A percentile compares a stretch with the other conserved stretches of the same genome.
phyloP scores from a whole-genome alignment of 805 yeast genomes.

The Pichia eremophila region DNA sequence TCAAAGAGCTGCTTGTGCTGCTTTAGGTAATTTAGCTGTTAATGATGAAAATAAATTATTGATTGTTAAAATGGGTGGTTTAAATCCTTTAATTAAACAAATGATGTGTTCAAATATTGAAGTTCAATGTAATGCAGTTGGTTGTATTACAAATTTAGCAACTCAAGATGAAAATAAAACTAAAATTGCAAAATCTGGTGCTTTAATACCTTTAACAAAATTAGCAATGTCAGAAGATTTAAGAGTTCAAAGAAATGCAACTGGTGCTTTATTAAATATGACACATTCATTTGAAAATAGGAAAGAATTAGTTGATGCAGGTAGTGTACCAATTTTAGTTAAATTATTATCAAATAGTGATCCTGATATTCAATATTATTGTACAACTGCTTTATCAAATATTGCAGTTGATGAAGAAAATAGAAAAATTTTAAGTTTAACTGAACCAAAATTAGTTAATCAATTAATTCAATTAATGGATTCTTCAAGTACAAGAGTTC shows the following conservation, averaged over 20 bases:
- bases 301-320: constrained; percentile 93
- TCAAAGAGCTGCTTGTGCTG: constrained; percentile 98
- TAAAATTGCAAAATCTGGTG: constrained; percentile 93
- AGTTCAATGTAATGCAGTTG: constrained; percentile 98
- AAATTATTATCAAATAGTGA: constrained; percentile 77
- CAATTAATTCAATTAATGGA: constrained; percentile 89
- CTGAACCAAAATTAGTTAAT: constrained; percentile 85
- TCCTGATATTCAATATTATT: constrained; percentile 95
- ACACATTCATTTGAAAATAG: constrained; percentile 96
- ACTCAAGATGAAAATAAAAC: constrained; percentile 96
- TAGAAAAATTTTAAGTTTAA: constrained; percentile 77
- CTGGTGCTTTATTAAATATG: constrained; percentile 97
- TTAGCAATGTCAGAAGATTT: constrained; percentile 90
- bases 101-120: constrained; percentile 97
- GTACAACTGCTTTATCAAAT: constrained; percentile 94
- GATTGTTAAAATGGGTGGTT: constrained; percentile 96
- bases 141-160: constrained; percentile 95
- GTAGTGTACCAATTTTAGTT: constrained; percentile 94
- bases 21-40: constrained; percentile 95
- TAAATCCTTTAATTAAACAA: constrained; percentile 91
- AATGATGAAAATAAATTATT: constrained; percentile 88
- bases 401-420: constrained; percentile 94
- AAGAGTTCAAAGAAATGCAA: constrained; percentile 96
- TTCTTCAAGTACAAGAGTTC: constrained; percentile 87
- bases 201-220: constrained; percentile 86